Percentiles rank a stretch among this genome's conserved stretches.
phyloP scores from a whole-genome alignment of 352 stramenopile genomes.

The Phytophthora tubulina region DNA sequence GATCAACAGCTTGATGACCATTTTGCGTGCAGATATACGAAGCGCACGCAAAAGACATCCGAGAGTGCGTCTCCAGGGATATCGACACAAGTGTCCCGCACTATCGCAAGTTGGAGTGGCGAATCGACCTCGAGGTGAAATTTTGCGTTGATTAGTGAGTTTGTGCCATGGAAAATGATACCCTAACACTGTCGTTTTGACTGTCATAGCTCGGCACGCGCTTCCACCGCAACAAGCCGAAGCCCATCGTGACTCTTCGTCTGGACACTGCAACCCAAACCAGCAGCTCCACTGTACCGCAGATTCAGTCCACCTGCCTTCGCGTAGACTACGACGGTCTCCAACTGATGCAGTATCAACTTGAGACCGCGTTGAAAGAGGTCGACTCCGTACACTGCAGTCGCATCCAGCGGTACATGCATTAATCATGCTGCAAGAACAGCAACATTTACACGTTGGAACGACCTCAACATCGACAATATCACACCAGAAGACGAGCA shows the following conservation, averaged over 20 bases:
- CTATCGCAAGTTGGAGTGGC: slow-evolving; percentile 79
- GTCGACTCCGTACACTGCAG: slow-evolving; percentile 72
- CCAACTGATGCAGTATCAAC: slow-evolving; percentile 66
- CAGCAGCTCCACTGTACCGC: slow-evolving; percentile 32
- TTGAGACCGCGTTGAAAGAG: slow-evolving; percentile 77
- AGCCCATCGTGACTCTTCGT: slow-evolving; percentile 74
- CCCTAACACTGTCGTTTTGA: not conserved
- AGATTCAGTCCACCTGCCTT: slow-evolving; percentile 52
- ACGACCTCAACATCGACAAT: not conserved
- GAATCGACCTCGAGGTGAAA: slow-evolving; percentile 82
- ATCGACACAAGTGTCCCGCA: slow-evolving; percentile 54
- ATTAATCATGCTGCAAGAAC: slow-evolving; percentile 36
- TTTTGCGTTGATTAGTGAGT: not conserved
- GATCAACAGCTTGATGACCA: not conserved
- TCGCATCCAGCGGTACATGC: slow-evolving; percentile 83
- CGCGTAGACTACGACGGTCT: slow-evolving; percentile 75
- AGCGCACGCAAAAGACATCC: slow-evolving; percentile 60
- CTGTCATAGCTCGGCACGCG: slow-evolving; percentile 64
- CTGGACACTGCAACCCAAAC: slow-evolving; percentile 53
- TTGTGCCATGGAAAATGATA: not conserved
- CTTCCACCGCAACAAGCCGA: slow-evolving; percentile 66
- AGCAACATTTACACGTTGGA: not conserved
- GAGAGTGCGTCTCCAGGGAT: slow-evolving; percentile 53
- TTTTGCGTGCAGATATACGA: slow-evolving; percentile 52
- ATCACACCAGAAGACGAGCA: not conserved